Evolutionary conservation across 768 basidiomycete species (phyloP).

Genomic region (Phlebiopsis flavidoalba): DNA sequence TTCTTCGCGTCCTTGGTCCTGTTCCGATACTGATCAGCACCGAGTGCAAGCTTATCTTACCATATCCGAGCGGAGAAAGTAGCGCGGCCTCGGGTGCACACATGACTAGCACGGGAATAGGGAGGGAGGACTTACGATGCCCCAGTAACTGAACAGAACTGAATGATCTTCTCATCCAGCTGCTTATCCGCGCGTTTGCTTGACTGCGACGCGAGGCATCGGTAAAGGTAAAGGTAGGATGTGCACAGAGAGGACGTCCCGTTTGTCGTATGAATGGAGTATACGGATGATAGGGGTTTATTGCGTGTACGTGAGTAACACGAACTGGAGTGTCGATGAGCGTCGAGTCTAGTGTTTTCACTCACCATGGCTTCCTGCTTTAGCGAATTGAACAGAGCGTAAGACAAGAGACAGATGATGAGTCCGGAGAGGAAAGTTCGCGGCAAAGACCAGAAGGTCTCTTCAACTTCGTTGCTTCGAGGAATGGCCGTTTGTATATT

Average conservation of each 20-base stretch:
- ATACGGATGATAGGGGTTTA: not conserved
- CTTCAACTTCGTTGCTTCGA: not conserved
- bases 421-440: not conserved
- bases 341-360: not conserved
- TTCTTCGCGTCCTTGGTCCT: slow-evolving; percentile 54
- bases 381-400: not conserved
- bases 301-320: not conserved
- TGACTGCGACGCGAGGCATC: slow-evolving; percentile 6
- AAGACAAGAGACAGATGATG: not conserved
- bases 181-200: slow-evolving; percentile 12
- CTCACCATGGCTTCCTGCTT: not conserved
- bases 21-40: not conserved
- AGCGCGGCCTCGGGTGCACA: not conserved
- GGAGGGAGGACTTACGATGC: slow-evolving; percentile 48
- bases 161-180: slow-evolving; percentile 43
- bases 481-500: slow-evolving; percentile 1
- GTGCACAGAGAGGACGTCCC: too few species aligned
- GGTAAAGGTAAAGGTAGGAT: not conserved
- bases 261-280: too few species aligned
- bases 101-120: not conserved
- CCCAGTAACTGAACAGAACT: slow-evolving; percentile 66
- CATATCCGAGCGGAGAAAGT: not conserved
- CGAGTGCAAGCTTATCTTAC: not conserved
- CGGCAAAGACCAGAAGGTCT: not conserved
- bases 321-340: not conserved